phyloP scores from a whole-genome alignment of 345 rosid genomes.

The Boechera retrofracta region DNA sequence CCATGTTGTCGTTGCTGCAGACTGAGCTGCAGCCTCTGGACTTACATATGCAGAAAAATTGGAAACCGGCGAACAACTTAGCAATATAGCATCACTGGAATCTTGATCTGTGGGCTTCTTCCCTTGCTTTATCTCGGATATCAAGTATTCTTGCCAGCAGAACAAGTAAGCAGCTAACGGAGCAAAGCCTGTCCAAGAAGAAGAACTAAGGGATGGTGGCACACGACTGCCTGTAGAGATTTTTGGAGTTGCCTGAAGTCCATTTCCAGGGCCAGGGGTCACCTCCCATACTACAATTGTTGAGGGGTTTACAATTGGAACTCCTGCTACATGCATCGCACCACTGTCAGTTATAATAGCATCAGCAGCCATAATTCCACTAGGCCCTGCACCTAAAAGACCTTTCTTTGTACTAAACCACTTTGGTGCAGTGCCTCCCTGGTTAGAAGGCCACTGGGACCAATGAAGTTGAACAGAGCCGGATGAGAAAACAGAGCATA shows the following conservation, averaged over 20 bases:
- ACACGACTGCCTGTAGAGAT: slow-evolving; percentile 64
- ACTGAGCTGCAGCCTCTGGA: slow-evolving; percentile 97
- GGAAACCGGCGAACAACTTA: slow-evolving; percentile 97
- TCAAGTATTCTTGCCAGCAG: slow-evolving; percentile 94
- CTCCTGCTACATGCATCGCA: slow-evolving; percentile 99
- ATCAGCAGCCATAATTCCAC: slow-evolving; percentile 99
- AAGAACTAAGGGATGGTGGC: slow-evolving; percentile 87
- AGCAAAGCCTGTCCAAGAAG: slow-evolving; percentile 96
- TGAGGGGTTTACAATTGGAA: slow-evolving; percentile 98
- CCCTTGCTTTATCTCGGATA: slow-evolving; percentile 81
- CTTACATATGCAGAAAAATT: slow-evolving; percentile 99
- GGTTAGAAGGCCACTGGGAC: slow-evolving; percentile 96
- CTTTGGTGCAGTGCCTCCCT: slow-evolving; percentile 62
- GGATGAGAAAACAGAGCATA: slow-evolving; percentile 95
- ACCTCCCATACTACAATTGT: slow-evolving; percentile 99
- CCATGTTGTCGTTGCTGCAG: slow-evolving; percentile 99
- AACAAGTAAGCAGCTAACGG: slow-evolving; percentile 95
- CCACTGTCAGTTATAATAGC: slow-evolving; percentile 96
- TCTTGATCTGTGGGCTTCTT: slow-evolving; percentile 73
- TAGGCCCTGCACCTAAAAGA: slow-evolving; percentile 99
- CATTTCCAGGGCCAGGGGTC: slow-evolving; percentile 95
- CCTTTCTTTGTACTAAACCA: slow-evolving; percentile 99
- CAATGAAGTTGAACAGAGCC: slow-evolving; percentile 99
- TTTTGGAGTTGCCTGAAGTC: slow-evolving; percentile 80
- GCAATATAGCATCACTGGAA: slow-evolving; percentile 62